phyloP scores from a whole-genome alignment of 1,284 basidiomycete genomes.

The Cutaneotrichosporon arboriforme region DNA sequence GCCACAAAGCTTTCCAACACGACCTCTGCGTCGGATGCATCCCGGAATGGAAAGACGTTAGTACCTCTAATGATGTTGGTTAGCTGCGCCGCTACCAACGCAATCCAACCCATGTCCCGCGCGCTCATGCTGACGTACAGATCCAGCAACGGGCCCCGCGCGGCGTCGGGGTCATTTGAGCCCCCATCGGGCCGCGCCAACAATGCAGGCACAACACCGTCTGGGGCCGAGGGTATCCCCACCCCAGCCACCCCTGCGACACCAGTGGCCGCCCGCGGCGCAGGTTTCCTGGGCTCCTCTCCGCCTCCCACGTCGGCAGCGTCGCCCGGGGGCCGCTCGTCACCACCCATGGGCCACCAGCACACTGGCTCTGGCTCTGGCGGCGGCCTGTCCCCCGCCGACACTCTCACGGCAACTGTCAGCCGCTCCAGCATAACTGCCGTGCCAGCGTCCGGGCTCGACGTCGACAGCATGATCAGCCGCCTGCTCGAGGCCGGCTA shows the following conservation, averaged over 20 bases:
- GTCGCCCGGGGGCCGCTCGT: conserved; percentile 21
- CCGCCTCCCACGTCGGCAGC: conserved; percentile 37
- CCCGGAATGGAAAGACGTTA: conserved; percentile 12
- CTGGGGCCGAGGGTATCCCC: neutral
- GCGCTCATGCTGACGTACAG: neutral
- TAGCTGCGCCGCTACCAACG: neutral
- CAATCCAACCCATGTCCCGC: neutral
- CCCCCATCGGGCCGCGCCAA: neutral
- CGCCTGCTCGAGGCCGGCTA: conserved; percentile 95
- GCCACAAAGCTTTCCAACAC: conserved; percentile 23
- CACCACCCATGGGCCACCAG: conserved; percentile 23
- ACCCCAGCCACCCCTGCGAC: conserved; percentile 39
- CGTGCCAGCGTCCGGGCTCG: conserved; percentile 52
- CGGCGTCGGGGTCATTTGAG: no score
- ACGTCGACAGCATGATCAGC: conserved; percentile 98
- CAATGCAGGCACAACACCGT: neutral
- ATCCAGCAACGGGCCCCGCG: conserved; percentile 1
- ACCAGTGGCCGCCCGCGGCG: conserved; percentile 40
- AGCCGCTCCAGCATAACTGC: conserved; percentile 28
- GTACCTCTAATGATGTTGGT: neutral
- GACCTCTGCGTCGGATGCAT: conserved; percentile 5
- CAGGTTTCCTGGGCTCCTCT: conserved; percentile 27
- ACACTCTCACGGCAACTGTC: conserved; percentile 33
- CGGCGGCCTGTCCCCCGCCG: conserved; percentile 31
- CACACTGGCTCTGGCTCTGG: conserved; percentile 26